A percentile compares a stretch with the other conserved stretches of the same genome.
Evolutionary conservation across 192 early-diverging fungal genomes (phyloP).

Genomic region (Thoreauomyces humboldtii): DNA sequence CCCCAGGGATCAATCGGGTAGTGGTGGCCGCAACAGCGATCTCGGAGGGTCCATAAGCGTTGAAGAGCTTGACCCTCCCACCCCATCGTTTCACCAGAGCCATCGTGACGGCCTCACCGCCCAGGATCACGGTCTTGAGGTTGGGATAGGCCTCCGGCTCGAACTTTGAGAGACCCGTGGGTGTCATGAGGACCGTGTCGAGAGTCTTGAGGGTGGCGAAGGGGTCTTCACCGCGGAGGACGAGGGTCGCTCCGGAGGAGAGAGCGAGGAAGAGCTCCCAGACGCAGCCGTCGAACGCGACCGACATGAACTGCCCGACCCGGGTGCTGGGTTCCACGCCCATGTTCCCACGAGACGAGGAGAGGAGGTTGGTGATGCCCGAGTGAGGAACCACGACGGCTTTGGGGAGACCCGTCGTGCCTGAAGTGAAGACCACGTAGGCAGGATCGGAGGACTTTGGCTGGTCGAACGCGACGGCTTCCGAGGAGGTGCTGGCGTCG

Average conservation of each 20-base stretch:
- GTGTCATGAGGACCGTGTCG: constrained; percentile 24
- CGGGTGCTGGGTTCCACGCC: constrained; percentile 1
- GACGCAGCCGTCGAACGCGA: constrained; percentile 33
- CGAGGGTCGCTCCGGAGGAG: constrained; percentile 17
- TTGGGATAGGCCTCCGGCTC: constrained; percentile 28
- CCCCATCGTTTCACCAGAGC: constrained; percentile 15
- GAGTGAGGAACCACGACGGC: constrained; percentile 33
- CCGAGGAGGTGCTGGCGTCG: no score
- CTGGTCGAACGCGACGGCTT: no score
- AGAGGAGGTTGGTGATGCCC: constrained; percentile 23
- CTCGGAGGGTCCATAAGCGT: constrained; percentile 33
- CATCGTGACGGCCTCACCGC: constrained; percentile 19
- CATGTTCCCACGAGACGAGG: no score
- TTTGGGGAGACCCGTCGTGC: constrained; percentile 44
- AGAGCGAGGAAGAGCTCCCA: constrained; percentile 29
- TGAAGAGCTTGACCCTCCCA: neutral
- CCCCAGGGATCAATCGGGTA: no score
- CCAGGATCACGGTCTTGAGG: constrained; percentile 24
- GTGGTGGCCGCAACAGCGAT: no score
- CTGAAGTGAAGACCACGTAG: constrained; percentile 43
- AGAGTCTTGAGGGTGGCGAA: constrained; percentile 23
- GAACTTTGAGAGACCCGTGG: constrained; percentile 26
- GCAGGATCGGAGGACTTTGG: no score
- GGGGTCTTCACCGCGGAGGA: constrained; percentile 24
- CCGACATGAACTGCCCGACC: constrained; percentile 15